Percentiles rank a stretch among this genome's conserved stretches.
phyloP scores from a whole-genome alignment of 495 filamentous ascomycete genomes.

The Cryomyces minteri region DNA sequence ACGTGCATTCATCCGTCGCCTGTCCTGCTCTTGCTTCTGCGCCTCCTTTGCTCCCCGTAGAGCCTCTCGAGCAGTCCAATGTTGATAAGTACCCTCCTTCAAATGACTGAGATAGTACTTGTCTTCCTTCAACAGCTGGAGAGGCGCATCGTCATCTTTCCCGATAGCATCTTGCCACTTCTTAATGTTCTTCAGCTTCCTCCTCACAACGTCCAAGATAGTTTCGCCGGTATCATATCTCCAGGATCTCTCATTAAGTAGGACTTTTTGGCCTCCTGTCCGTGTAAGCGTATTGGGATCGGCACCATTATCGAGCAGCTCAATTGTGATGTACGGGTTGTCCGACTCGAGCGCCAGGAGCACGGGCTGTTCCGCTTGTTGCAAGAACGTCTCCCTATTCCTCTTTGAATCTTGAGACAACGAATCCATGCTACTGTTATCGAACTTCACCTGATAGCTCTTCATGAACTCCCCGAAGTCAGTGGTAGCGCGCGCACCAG shows the following conservation, averaged over 20 bases:
- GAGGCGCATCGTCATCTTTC: conserved; percentile 3
- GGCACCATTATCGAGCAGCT: conserved; percentile 38
- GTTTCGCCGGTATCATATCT: conserved; percentile 18
- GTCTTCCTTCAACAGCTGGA: conserved; percentile 16
- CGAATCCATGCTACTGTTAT: neutral
- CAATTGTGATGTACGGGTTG: conserved; percentile 30
- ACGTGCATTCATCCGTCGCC: too few relatives aligned
- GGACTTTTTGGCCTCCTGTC: conserved; percentile 16
- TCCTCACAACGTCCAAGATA: conserved; percentile 35
- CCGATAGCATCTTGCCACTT: conserved; percentile 18
- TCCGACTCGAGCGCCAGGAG: conserved; percentile 32
- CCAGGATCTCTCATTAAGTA: neutral
- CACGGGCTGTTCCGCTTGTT: conserved; percentile 35
- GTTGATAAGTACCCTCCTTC: conserved; percentile 30
- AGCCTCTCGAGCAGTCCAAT: conserved; percentile 26
- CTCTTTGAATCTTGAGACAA: conserved; percentile 13
- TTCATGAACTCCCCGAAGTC: conserved; percentile 26
- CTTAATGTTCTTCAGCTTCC: conserved; percentile 28
- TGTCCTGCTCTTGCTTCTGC: conserved; percentile 6
- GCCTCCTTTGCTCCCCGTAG: conserved; percentile 7
- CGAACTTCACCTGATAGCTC: conserved; percentile 9
- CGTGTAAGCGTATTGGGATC: conserved; percentile 33
- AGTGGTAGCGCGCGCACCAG: conserved; percentile 24
- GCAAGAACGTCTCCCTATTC: conserved; percentile 23
- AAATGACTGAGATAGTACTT: conserved; percentile 25